Evolutionary conservation across 2,329 filamentous ascomycete genomes (phyloP).

Genomic region (Hymenoscyphus albidus): DNA sequence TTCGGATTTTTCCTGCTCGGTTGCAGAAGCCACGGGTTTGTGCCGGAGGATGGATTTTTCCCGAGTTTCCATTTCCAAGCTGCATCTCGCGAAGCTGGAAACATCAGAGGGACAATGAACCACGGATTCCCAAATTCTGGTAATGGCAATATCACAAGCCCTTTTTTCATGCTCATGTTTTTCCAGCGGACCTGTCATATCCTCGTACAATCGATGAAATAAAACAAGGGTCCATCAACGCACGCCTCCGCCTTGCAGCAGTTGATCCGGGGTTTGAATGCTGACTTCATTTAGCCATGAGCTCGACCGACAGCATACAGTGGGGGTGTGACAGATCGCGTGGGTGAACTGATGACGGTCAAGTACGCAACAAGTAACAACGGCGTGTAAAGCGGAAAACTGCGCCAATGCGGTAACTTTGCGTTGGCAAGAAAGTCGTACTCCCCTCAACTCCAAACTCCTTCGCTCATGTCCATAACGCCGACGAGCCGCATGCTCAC

Average conservation of each 20-base stretch:
- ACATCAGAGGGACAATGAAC: constrained; percentile 2
- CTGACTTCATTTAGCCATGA: neutral
- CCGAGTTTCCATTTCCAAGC: neutral
- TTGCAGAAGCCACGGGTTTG: constrained; percentile 2
- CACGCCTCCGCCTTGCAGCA: constrained; percentile 1
- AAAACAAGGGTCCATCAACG: neutral
- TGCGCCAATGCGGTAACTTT: constrained; percentile 3
- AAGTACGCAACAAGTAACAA: neutral
- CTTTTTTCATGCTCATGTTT: neutral
- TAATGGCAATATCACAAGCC: neutral
- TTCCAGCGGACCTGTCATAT: neutral
- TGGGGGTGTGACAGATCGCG: constrained; percentile 1
- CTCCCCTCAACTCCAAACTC: neutral
- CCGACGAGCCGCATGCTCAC: constrained; percentile 1
- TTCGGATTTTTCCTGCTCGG: constrained; percentile 1
- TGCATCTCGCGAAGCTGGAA: neutral
- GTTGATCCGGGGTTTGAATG: neutral
- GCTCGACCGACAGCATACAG: neutral
- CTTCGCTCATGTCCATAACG: neutral
- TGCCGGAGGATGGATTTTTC: neutral
- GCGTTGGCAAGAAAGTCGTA: constrained; percentile 2
- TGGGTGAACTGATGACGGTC: neutral
- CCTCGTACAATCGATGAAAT: neutral
- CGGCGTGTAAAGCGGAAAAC: constrained; percentile 3
- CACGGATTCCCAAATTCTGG: neutral